Evolutionary conservation across 257 asterid species (phyloP).

Genomic region (Schizonepeta tenuifolia): DNA sequence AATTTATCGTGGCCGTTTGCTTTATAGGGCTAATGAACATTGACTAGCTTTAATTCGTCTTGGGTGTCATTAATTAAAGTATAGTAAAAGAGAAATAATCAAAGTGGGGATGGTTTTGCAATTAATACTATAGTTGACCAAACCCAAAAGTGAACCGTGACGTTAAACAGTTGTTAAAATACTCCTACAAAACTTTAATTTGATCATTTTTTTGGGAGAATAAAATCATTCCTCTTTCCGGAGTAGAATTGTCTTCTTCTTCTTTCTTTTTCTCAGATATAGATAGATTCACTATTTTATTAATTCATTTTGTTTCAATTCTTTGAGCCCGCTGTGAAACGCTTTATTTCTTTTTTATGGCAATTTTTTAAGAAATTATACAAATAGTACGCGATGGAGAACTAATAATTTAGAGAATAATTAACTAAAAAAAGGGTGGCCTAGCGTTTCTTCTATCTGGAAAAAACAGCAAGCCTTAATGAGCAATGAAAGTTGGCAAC

Average conservation of each 20-base stretch:
- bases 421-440: background rate
- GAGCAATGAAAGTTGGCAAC: conserved; percentile 52
- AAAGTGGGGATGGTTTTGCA: conserved; percentile 31
- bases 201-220: background rate
- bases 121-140: conserved; percentile 57
- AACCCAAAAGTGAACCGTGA: conserved; percentile 20
- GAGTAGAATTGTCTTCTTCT: too few species aligned
- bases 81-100: conserved; percentile 25
- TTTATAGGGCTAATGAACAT: conserved; percentile 26
- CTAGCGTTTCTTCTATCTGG: conserved; percentile 30
- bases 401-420: too few species aligned
- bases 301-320: too few species aligned
- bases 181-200: background rate
- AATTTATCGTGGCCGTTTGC: background rate
- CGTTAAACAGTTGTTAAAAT: conserved; percentile 29
- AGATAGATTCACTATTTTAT: too few species aligned
- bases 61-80: conserved; percentile 24
- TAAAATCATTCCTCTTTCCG: too few species aligned
- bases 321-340: too few species aligned
- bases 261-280: too few species aligned
- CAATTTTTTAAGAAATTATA: background rate
- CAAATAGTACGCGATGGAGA: too few species aligned
- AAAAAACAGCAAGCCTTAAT: conserved; percentile 26
- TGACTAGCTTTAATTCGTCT: conserved; percentile 34
- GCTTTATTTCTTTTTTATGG: too few species aligned